Evolutionary conservation across 495 filamentous ascomycete species (phyloP), one percentile per base, ranked within the genome.

Genomic region (Tuber microsphaerosporum): DNA sequence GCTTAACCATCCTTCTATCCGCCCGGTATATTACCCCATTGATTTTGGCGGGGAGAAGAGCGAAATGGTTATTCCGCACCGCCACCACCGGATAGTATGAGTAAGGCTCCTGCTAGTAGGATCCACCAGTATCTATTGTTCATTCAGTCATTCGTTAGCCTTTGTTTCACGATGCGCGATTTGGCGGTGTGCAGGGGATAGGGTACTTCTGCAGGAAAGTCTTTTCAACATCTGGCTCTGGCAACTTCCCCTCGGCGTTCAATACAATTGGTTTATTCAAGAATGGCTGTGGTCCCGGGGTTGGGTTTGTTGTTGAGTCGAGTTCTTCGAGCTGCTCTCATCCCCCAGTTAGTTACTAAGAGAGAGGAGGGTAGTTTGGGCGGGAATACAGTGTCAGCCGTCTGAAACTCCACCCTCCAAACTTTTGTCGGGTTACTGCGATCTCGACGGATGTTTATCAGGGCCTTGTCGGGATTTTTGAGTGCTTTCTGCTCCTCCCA

Each of bases 161-260:
- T 31, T 65, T 6, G 14, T 65, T 46, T 31, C 31, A 12, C 19
- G 20, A 79, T 83, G 77, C 83, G 80, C 72, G 78, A 73, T 69
- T 74, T 45, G 12, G 51, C 61, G 44, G 73, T 71, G 77, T 26
- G 65, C 77, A 61, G 17, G 26, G n/a, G 20, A 65, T 39, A 69
- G 87, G 87, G 81, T 84, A 92, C 90, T 91, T 92, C 83, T 92
- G 91, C 69, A 92, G 82, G 77, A 92, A 88, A 0, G 86, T 86
- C 87, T 92, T 92, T 87, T 92, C 89, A 37, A 80, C 74, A 78
- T 84, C 85, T 74, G 84, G 80, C 82, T 84, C 86, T 70, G 84
- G 86, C 69, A 87, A 82, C 83, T 86, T 89, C 16, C 91, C 91
- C 79, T 91, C 88, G 0, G 87, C 81, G 74, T 84, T 87, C 74